phyloP scores from a whole-genome alignment of 192 early-diverging fungal species.

The Coemansia sp. region DNA sequence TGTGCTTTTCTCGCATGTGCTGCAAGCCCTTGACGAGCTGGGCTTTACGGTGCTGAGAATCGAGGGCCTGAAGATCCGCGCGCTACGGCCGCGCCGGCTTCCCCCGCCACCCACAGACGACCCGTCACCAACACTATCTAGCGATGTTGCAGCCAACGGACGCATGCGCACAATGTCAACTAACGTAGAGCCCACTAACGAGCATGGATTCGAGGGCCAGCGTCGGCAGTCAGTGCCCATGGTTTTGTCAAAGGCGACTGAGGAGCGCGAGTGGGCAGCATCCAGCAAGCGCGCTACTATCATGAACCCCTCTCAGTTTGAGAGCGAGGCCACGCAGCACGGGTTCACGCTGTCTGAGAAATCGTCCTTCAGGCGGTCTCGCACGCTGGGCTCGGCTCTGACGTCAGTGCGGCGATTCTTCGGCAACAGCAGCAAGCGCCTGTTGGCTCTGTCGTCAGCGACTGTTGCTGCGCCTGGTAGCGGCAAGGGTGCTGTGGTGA shows the following conservation, averaged over 20 bases:
- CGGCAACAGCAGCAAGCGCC: constrained; percentile 38
- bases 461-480: background rate
- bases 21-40: constrained; percentile 54
- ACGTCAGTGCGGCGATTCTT: constrained; percentile 51
- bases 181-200: constrained; percentile 15
- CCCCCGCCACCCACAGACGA: background rate
- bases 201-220: constrained; percentile 21
- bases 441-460: constrained; percentile 28
- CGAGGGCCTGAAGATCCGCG: constrained; percentile 51
- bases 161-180: constrained; percentile 45
- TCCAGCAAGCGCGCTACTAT: constrained; percentile 48
- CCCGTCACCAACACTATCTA: background rate
- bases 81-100: constrained; percentile 39
- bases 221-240: constrained; percentile 48
- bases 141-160: background rate
- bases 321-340: constrained; percentile 18
- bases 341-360: constrained; percentile 29
- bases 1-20: constrained; percentile 67
- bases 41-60: constrained; percentile 52
- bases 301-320: constrained; percentile 35
- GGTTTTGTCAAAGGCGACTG: constrained; percentile 11
- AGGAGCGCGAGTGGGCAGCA: constrained; percentile 25
- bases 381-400: constrained; percentile 43
- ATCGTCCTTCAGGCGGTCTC: constrained; percentile 27
- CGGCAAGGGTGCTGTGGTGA: constrained; percentile 12